A percentile compares a stretch with the other conserved stretches of the same genome.
phyloP scores from a whole-genome alignment of 73 alveolate genomes.

The Symbiodinium pilosum region DNA sequence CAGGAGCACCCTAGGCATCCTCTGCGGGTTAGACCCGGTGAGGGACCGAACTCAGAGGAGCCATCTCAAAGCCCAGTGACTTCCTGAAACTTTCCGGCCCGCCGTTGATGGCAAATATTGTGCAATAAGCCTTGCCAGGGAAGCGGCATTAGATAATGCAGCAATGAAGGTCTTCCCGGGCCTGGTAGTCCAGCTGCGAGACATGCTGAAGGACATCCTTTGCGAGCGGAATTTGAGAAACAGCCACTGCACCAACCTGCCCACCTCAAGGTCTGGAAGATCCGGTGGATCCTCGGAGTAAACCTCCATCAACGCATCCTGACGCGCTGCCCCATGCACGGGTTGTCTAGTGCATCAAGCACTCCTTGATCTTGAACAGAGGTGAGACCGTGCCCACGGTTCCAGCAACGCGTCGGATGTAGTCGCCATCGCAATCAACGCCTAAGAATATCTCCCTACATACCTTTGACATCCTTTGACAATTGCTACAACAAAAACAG shows the following conservation, averaged over 20 bases:
- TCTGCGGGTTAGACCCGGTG: no score
- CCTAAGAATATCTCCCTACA: background rate
- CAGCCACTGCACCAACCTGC: background rate
- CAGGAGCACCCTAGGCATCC: background rate
- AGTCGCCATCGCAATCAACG: constrained; percentile 80
- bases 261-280: constrained; percentile 75
- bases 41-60: no score
- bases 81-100: constrained; percentile 88
- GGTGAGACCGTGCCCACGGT: constrained; percentile 89
- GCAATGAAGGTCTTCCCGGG: no score
- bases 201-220: constrained; percentile 74
- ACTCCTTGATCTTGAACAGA: constrained; percentile 88
- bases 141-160: background rate
- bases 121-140: constrained; percentile 50
- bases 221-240: background rate
- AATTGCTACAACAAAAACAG: no score
- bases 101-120: constrained; percentile 84
- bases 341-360: no score
- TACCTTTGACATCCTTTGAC: no score
- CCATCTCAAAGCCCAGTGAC: background rate
- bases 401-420: constrained; percentile 83
- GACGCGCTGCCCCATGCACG: background rate
- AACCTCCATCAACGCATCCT: constrained; percentile 93
- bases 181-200: constrained; percentile 90
- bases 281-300: constrained; percentile 71